Base-by-base conservation (phyloP, 192 early-diverging fungal species). In the Umbelopsis ramanniana region DNA sequence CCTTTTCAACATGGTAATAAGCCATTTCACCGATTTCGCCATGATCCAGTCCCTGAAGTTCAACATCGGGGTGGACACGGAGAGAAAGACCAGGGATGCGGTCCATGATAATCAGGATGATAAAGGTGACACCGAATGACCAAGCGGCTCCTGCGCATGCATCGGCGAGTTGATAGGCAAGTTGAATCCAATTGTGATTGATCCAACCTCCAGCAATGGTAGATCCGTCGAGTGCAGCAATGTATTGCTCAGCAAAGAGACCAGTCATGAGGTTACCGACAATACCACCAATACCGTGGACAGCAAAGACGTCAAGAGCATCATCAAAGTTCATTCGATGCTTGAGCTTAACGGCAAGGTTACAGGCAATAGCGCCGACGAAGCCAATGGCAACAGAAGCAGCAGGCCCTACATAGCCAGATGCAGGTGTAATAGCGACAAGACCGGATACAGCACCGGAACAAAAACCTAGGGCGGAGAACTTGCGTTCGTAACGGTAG, bases 21-120 rank as follows among this genome's bases (percentile, higher is more conserved):
- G 79, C 79, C 15, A 75, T 45, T 81, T 96, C 94, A 54, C 96
- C 95, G 77, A 97, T 89, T 81, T 97, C 92, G 12, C 92, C 81
- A 24, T 90, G 66, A 72, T 98, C 95, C 35, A 91, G 74, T 46
- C 96, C 96, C 0, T 79, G 86, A 23, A 84, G 76, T 57, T 87
- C 85, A 22, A 79, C 80, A 11, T 85, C 87, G 17, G 80, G 74
- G 55, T 82, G 74, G 52, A 88, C 76, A 54, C 85, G 84, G 72
- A 90, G 75, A 48, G 80, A 79, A 60, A 88, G 76, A 12, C 83
- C 74, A 24, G 88, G 86, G 26, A 89, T 77, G 67, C 68, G 74
- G 72, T 87, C 78, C 83, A 90, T 90, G 24, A 73, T 74, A 29
- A 78, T 72, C 33, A 90, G 83, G 37, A 90, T 72, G 19, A 87